These are phyloP conservation scores for Thymus quinquecostatus DNA, from an alignment of 257 asterid species.

Conservation along the genomic window DNA sequence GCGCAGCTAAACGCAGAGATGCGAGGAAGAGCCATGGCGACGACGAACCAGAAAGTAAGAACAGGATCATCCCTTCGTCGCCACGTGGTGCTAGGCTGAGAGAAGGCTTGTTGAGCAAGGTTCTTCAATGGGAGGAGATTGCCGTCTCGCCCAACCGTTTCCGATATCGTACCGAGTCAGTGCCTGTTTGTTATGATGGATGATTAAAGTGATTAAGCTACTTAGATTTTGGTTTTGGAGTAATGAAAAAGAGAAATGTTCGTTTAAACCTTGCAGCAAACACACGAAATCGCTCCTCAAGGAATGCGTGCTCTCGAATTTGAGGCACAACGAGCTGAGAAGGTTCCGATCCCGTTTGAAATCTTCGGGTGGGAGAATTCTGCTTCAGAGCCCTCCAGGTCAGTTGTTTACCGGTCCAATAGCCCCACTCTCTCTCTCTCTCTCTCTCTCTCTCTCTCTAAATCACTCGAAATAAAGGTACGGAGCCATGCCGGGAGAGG, in stretches of 20 bases:
- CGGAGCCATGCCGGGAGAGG: constrained; percentile 81
- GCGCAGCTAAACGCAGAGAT: no score
- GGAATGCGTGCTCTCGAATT: constrained; percentile 76
- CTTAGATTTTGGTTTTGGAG: not conserved
- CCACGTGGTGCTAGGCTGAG: not conserved
- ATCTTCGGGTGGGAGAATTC: constrained; percentile 69
- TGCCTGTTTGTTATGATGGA: no score
- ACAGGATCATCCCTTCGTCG: not conserved
- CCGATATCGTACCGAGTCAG: not conserved
- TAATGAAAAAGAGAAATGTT: not conserved
- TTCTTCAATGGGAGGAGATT: constrained; percentile 1
- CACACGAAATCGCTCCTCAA: constrained; percentile 55
- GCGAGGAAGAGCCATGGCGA: no score
- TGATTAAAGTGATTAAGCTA: no score
- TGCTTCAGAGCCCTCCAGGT: constrained; percentile 81
- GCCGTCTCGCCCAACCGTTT: not conserved
- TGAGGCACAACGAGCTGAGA: constrained; percentile 59
- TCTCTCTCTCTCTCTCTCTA: not conserved
- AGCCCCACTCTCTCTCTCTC: no score
- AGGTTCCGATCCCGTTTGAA: constrained; percentile 58
- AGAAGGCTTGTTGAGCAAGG: not conserved
- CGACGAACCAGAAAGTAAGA: no score
- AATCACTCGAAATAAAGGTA: constrained; percentile 37
- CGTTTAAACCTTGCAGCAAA: constrained; percentile 36
- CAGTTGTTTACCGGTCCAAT: not conserved